These are phyloP conservation scores for Avicennia marina DNA, from an alignment of 257 asterid species.

Conservation along the genomic window DNA sequence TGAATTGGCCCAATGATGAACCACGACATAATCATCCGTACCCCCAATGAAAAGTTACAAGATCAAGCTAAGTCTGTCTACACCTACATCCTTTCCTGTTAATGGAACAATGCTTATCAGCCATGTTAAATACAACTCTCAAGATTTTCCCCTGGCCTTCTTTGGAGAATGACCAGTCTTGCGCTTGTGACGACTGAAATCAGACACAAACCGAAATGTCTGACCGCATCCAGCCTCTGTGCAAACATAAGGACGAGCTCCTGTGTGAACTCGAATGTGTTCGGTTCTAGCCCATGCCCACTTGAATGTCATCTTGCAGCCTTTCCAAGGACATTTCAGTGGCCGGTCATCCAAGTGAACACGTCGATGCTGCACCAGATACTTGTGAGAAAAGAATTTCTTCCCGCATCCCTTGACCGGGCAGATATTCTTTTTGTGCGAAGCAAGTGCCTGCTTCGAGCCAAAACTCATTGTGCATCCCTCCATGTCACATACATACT, in stretches of 20 bases:
- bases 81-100: constrained; percentile 30
- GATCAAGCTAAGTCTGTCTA: constrained; percentile 33
- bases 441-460: constrained; percentile 66
- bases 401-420: constrained; percentile 94
- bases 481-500: constrained; percentile 71
- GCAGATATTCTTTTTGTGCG: constrained; percentile 72
- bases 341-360: constrained; percentile 98
- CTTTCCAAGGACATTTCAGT: constrained; percentile 97
- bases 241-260: constrained; percentile 95
- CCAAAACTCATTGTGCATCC: constrained; percentile 87
- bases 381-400: constrained; percentile 94
- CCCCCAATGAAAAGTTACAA: constrained; percentile 34
- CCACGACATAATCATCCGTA: constrained; percentile 30
- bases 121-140: constrained; percentile 21
- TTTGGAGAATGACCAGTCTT: constrained; percentile 87
- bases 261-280: constrained; percentile 94
- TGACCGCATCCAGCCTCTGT: constrained; percentile 83
- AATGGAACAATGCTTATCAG: too few species aligned
- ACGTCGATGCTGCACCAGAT: constrained; percentile 91
- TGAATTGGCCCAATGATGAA: constrained; percentile 39
- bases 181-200: constrained; percentile 99
- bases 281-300: constrained; percentile 99
- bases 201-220: constrained; percentile 94
- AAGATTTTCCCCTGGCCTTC: constrained; percentile 44
- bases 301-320: constrained; percentile 97